Base-by-base conservation (phyloP, 139 green algal species). In the Picochlorum sp. region DNA sequence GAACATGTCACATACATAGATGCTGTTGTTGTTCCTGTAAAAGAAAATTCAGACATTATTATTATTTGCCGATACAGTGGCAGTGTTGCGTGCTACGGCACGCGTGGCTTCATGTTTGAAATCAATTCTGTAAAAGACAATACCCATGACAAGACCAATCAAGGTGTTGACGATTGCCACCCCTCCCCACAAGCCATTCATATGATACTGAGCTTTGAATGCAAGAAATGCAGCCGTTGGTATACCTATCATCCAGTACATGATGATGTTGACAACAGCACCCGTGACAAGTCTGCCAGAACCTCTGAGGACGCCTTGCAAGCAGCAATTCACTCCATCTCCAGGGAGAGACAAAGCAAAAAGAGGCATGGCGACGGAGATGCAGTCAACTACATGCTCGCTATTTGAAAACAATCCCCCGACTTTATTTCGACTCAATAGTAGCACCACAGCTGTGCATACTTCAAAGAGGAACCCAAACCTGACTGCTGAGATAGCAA, bases 381-480 rank as follows among this genome's bases (percentile, higher is more conserved):
- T 45, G 18, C 18, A n/a, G 5, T 44, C 16, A 10, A 62, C 15
- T 5, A 62, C 56, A 20, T 62, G 18, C 1, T 62, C n/a, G 15
- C 18, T 45, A 54, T 44, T 62, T 7, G 56, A 34, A 45, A 62
- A 62, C 16, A 45, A 20, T 62, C 16, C n/a, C 18, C 30, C 56
- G 16, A 62, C 18, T 13, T 9, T 21, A 45, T 62, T n/a, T n/a
- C 56, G 56, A 44, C 30, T 14, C 16, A 62, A 62, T 10, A 45
- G n/a, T 20, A 62, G 2, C 31, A 45, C 10, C 30, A 62, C 18
- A 20, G n/a, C n/a, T 8, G 56, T 20, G 18, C 16, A 20, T 13
- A 28, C 56, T 20, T 62, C 56, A 21, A 62, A n/a, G 6, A 62
- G 54, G 16, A 62, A 45, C 13, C 56, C 56, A 45, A 62, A 62